A percentile compares a stretch with the other conserved stretches of the same genome.
These are phyloP conservation scores for Arabidopsis arenosa DNA, from an alignment of 345 rosid species.

Conservation along the genomic window DNA sequence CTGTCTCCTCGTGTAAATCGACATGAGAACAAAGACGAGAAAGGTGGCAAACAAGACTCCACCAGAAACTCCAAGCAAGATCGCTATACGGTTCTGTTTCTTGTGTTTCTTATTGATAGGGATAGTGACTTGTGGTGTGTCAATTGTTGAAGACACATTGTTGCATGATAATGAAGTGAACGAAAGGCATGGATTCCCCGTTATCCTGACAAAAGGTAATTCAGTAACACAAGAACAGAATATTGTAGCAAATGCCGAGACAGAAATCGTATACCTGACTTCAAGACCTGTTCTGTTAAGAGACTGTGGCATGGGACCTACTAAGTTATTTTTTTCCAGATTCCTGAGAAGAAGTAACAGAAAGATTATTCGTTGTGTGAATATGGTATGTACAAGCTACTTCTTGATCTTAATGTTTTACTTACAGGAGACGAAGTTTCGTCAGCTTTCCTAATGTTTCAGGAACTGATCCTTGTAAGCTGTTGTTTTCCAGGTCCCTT, in stretches of 20 bases:
- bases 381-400: slow-evolving; percentile 21
- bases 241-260: neutral
- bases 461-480: slow-evolving; percentile 74
- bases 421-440: slow-evolving; percentile 81
- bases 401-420: slow-evolving; percentile 18
- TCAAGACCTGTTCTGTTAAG: slow-evolving; percentile 69
- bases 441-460: slow-evolving; percentile 71
- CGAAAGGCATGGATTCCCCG: slow-evolving; percentile 81
- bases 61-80: slow-evolving; percentile 62
- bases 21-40: slow-evolving; percentile 47
- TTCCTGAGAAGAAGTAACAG: slow-evolving; percentile 56
- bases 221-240: slow-evolving; percentile 13
- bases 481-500: slow-evolving; percentile 91
- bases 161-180: slow-evolving; percentile 67
- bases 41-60: slow-evolving; percentile 64
- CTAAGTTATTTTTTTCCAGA: slow-evolving; percentile 79
- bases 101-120: slow-evolving; percentile 53
- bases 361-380: slow-evolving; percentile 3
- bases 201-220: slow-evolving; percentile 58
- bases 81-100: slow-evolving; percentile 48
- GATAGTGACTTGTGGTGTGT: slow-evolving; percentile 80
- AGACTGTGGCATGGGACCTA: slow-evolving; percentile 75
- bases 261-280: slow-evolving; percentile 58
- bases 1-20: slow-evolving; percentile 53
- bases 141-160: slow-evolving; percentile 69